Evolutionary conservation across 257 asterid genomes (phyloP).

Genomic region (Solanum corneliomulleri): DNA sequence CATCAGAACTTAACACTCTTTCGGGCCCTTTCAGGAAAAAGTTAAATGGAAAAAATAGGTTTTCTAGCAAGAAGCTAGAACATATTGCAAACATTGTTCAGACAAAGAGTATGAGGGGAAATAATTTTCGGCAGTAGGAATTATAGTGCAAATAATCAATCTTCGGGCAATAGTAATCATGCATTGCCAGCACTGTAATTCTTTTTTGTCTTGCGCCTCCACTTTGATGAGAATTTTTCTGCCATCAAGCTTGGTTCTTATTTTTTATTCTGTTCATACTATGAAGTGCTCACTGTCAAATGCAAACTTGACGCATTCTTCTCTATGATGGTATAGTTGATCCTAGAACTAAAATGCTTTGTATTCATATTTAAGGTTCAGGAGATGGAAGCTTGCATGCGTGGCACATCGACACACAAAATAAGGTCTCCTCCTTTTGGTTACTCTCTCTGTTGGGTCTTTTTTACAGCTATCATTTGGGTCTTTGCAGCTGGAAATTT

Average conservation of each 20-base stretch:
- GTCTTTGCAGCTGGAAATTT: neutral
- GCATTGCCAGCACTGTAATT: neutral
- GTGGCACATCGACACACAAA: conserved; percentile 62
- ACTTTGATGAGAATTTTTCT: neutral
- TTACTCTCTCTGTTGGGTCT: neutral
- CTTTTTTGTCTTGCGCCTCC: neutral
- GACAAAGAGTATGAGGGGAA: neutral
- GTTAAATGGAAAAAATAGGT: neutral
- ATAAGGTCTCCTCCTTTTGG: conserved; percentile 33
- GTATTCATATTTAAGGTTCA: conserved; percentile 47
- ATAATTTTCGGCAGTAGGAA: neutral
- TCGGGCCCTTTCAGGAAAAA: neutral
- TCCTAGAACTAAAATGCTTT: neutral
- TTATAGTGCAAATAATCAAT: neutral
- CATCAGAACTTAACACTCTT: neutral
- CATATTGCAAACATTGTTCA: neutral
- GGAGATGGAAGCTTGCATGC: conserved; percentile 86
- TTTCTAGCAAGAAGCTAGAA: neutral
- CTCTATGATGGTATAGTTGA: neutral
- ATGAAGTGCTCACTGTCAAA: neutral
- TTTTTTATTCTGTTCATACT: neutral
- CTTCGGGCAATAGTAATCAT: neutral
- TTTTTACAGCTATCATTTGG: neutral
- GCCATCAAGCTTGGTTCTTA: neutral
- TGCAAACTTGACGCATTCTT: neutral